Percentiles rank a stretch among this genome's conserved stretches.
These are phyloP conservation scores for Colletotrichum magnum DNA, from an alignment of 2,329 filamentous ascomycete genomes.

Conservation along the genomic window DNA sequence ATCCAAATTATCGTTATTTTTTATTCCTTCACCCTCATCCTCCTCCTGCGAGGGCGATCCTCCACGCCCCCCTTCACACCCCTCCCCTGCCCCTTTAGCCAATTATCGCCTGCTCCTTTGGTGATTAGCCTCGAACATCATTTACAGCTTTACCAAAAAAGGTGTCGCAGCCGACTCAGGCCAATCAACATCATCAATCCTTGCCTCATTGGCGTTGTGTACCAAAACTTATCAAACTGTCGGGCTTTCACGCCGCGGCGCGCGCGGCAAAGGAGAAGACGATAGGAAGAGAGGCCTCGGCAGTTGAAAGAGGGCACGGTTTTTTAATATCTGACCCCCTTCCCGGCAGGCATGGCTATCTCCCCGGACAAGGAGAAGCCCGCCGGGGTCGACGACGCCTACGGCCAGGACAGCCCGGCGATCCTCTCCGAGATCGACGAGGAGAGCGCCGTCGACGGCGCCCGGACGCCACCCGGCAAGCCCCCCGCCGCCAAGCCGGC, in stretches of 20 bases:
- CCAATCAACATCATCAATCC: not conserved
- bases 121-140: not conserved
- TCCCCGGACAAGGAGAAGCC: constrained; percentile 24
- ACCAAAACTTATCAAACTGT: not conserved
- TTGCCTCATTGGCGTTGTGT: not conserved
- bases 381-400: not conserved
- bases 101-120: not conserved
- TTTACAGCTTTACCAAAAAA: not conserved
- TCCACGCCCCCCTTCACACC: not conserved
- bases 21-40: not conserved
- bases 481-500: constrained; percentile 10
- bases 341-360: constrained; percentile 12
- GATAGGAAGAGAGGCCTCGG: too few species aligned
- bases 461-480: not conserved
- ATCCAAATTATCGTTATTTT: not conserved
- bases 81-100: not conserved
- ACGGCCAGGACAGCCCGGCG: constrained; percentile 13
- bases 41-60: constrained; percentile 15
- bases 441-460: constrained; percentile 24
- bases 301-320: not conserved
- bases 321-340: not conserved
- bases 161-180: constrained; percentile 5
- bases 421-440: constrained; percentile 15
- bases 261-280: too few species aligned
- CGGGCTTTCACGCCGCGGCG: not conserved